Conservation (phyloP, 495 filamentous ascomycete genomes). For the Podospora comata region DNA sequence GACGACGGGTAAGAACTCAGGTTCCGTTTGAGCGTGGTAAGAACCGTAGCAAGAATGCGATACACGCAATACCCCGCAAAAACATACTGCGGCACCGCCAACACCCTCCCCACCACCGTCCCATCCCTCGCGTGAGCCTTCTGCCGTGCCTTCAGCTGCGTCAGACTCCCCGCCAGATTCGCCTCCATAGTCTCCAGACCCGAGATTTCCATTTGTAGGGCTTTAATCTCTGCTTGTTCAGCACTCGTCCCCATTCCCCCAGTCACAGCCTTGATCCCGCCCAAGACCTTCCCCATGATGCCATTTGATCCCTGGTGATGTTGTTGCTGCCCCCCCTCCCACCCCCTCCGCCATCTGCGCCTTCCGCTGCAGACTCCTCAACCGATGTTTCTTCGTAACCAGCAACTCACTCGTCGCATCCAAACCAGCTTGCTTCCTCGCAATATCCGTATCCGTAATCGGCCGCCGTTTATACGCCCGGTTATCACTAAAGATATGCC, state of each 20-base stretch:
- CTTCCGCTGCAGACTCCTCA: constrained; percentile 64
- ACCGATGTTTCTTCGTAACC: constrained; percentile 60
- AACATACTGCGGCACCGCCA: constrained; percentile 56
- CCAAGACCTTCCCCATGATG: constrained; percentile 65
- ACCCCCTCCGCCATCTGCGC: constrained; percentile 40
- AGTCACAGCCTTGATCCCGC: constrained; percentile 46
- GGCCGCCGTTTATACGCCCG: constrained; percentile 41
- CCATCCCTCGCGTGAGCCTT: constrained; percentile 59
- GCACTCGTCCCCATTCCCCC: constrained; percentile 57
- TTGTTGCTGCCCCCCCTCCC: constrained; percentile 5
- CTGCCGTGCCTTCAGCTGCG: constrained; percentile 54
- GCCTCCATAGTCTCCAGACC: constrained; percentile 73
- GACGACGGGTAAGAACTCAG: constrained; percentile 42
- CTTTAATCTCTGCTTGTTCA: constrained; percentile 59
- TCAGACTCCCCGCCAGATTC: constrained; percentile 59
- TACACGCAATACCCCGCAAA: constrained; percentile 78
- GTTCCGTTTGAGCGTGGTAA: constrained; percentile 57
- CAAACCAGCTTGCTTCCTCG: constrained; percentile 68
- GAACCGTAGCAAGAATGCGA: constrained; percentile 63
- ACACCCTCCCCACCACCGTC: constrained; percentile 57
- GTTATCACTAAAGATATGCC: constrained; percentile 71
- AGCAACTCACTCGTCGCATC: constrained; percentile 75
- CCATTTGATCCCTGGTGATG: constrained; percentile 36
- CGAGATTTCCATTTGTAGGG: constrained; percentile 69
- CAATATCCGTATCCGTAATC: constrained; percentile 66